Percentiles rank a stretch among this genome's conserved stretches.
Evolutionary conservation across 23 red algal species (phyloP).

Genomic region (Cyanidiococcus yangmingshanensis): DNA sequence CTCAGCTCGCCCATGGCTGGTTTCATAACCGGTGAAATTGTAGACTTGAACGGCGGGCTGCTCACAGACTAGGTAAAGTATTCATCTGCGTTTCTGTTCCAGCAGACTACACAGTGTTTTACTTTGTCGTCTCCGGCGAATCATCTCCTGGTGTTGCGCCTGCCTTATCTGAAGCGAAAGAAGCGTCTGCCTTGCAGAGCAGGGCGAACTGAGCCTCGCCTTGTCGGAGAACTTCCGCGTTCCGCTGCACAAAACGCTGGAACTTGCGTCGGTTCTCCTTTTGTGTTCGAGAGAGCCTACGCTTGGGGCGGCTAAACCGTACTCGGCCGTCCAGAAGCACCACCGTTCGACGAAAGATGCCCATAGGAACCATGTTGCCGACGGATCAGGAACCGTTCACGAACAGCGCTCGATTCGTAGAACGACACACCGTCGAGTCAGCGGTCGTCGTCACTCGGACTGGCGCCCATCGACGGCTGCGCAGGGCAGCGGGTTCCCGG

Average conservation of each 20-base stretch:
- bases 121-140: too few species aligned
- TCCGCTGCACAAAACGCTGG: background rate
- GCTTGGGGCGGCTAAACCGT: slow-evolving; percentile 8
- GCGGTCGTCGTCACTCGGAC: background rate
- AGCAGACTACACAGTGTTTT: too few species aligned
- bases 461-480: background rate
- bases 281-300: background rate
- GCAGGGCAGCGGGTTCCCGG: too few species aligned
- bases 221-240: background rate
- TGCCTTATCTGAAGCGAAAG: background rate
- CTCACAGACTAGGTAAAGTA: slow-evolving; percentile 26
- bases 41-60: slow-evolving; percentile 49
- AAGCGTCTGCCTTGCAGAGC: background rate
- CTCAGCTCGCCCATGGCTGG: slow-evolving; percentile 84
- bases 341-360: background rate
- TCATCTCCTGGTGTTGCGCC: background rate
- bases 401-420: too few species aligned
- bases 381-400: background rate
- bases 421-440: background rate
- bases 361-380: too few species aligned
- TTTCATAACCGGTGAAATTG: slow-evolving; percentile 90
- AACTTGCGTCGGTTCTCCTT: slow-evolving; percentile 13
- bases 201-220: background rate
- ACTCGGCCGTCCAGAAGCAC: background rate
- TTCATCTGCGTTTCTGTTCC: background rate